Evolutionary conservation across 768 basidiomycete species (phyloP), one percentile per base, ranked within the genome.

Genomic region (Favolaschia claudopus): DNA sequence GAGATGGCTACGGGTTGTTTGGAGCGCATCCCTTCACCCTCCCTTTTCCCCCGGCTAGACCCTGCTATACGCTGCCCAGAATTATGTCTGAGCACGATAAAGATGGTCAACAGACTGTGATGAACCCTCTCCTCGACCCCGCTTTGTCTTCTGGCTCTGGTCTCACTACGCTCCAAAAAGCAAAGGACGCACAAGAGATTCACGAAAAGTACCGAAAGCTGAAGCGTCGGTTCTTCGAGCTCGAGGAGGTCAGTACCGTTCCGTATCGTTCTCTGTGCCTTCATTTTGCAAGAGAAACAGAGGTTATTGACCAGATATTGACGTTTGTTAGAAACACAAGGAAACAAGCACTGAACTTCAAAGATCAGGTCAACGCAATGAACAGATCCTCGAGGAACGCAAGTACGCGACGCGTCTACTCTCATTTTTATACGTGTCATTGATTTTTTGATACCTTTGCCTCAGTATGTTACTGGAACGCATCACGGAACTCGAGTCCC

Each of bases 161-260:
- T n/a, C n/a, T 9, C 24, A 47, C 38, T 10, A 25, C 49, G 8
- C 70, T 74, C 10, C 74, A 70, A 28, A 79, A 74, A 40, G 61
- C 72, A 32, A 71, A 76, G 50, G 80, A 83, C 56, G 66, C 58
- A 47, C 79, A 78, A 47, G 87, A 87, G 46, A 69, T 81, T 60
- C 66, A 67, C 43, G 88, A 89, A 75, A 90, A 89, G 72, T 88
- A 89, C 71, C 74, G 67, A 56, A 84, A 80, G 63, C 77, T 90
- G 49, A 92, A 92, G 69, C 74, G 85, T 38, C 84, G 85, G 36
- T 88, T 83, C 70, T 82, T 82, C 62, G 87, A 89, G 51, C 81
- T 90, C 37, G 87, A 90, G 65, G 85, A 91, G 83, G 90, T 91
- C 51, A 66, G 85, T 75, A 43, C 34, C 42, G 31, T 24, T 43